A percentile compares a stretch with the other conserved stretches of the same genome.
Conservation (phyloP, 352 stramenopile species). For the Thalassiosira pacifica region DNA sequence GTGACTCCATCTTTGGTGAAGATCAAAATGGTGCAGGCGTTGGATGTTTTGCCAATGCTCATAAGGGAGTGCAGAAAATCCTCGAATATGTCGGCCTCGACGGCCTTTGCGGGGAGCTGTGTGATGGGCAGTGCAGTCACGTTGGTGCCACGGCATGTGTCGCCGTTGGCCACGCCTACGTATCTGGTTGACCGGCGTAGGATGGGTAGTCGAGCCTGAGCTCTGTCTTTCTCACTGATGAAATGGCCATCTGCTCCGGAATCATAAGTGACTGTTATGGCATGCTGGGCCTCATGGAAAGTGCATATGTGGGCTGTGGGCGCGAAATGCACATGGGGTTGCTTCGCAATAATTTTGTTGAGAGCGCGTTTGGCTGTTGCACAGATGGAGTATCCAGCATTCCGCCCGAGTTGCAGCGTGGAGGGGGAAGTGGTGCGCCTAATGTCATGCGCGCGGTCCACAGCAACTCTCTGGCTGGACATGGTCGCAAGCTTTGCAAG, state of each 20-base stretch:
- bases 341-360: neutral
- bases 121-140: conserved; percentile 20
- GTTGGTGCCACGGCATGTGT: conserved; percentile 3
- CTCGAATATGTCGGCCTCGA: neutral
- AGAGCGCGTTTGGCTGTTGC: neutral
- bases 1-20: conserved; percentile 12
- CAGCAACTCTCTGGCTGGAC: neutral
- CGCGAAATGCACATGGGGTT: conserved; percentile 24
- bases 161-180: conserved; percentile 45
- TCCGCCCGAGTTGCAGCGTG: neutral
- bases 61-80: no score
- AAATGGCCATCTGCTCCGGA: conserved; percentile 44
- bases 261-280: conserved; percentile 40
- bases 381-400: neutral
- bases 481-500: neutral
- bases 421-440: neutral
- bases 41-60: no score
- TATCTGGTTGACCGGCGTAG: conserved; percentile 32
- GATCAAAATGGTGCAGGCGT: no score
- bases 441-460: neutral
- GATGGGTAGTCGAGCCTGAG: conserved; percentile 17
- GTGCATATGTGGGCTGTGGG: neutral
- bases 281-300: neutral
- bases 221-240: conserved; percentile 31
- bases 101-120: conserved; percentile 15